These are phyloP conservation scores for Cordyceps javanica DNA, from an alignment of 2,329 filamentous ascomycete genomes.

Conservation along the genomic window DNA sequence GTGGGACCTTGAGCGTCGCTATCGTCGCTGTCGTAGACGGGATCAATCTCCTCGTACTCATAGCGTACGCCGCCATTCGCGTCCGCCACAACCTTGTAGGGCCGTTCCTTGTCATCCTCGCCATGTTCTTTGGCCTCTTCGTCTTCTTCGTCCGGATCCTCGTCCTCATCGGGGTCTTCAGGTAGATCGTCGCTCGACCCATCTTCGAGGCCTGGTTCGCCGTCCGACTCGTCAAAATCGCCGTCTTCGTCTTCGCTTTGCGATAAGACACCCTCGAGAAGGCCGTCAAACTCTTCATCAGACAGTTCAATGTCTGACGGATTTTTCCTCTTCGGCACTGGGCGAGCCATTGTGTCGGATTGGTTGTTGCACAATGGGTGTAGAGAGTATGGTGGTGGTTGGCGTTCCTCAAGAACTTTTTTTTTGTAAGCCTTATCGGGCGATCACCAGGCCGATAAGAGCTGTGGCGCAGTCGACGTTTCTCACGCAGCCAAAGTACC, in stretches of 20 bases:
- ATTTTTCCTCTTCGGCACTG: conserved; percentile 57
- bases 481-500: too few relatives aligned
- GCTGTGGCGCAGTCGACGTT: background rate
- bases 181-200: conserved; percentile 26
- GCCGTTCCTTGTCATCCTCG: conserved; percentile 34
- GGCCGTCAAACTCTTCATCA: conserved; percentile 55
- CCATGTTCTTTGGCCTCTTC: conserved; percentile 22
- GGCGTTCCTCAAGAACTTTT: conserved; percentile 6
- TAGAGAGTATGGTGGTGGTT: background rate
- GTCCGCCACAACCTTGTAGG: conserved; percentile 61
- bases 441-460: conserved; percentile 1
- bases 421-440: conserved; percentile 10
- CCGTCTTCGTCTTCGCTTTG: conserved; percentile 49
- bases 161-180: conserved; percentile 23
- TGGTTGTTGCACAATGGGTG: background rate
- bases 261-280: conserved; percentile 49
- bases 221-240: conserved; percentile 30
- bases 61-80: conserved; percentile 89
- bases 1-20: conserved; percentile 70
- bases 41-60: conserved; percentile 88
- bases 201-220: conserved; percentile 32
- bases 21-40: conserved; percentile 94
- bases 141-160: conserved; percentile 30
- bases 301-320: conserved; percentile 50
- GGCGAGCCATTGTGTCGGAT: conserved; percentile 5